Percentiles rank a stretch among this genome's conserved stretches.
These are phyloP conservation scores for Chrysanthemum seticuspe DNA, from an alignment of 129 eudicot genomes.

Conservation along the genomic window DNA sequence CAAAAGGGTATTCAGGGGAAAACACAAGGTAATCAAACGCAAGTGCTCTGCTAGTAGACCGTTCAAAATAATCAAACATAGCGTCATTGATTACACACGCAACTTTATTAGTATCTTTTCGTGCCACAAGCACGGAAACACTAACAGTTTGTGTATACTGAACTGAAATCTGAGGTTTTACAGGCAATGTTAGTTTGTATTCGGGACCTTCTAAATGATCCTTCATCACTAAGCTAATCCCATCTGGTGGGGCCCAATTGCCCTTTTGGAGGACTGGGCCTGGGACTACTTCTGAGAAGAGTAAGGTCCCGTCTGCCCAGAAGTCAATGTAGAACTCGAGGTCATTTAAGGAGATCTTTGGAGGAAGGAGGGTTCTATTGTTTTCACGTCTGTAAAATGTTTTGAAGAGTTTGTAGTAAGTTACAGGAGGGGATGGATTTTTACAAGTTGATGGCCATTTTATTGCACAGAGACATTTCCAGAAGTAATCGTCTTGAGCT, in stretches of 20 bases:
- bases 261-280: conserved; percentile 68
- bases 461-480: conserved; percentile 85
- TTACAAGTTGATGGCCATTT: conserved; percentile 90
- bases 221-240: conserved; percentile 47
- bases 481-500: conserved; percentile 80
- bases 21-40: conserved; percentile 83
- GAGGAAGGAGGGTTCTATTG: conserved; percentile 55
- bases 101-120: conserved; percentile 73
- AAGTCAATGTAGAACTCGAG: conserved; percentile 84
- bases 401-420: conserved; percentile 56
- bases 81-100: conserved; percentile 65
- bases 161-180: conserved; percentile 59
- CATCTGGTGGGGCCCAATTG: conserved; percentile 62
- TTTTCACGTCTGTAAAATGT: conserved; percentile 61
- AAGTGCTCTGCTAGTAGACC: conserved; percentile 66
- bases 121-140: conserved; percentile 68
- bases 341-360: conserved; percentile 66
- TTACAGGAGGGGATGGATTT: conserved; percentile 44
- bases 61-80: conserved; percentile 65
- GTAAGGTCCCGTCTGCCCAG: conserved; percentile 60
- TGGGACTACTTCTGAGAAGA: conserved; percentile 70
- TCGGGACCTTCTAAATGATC: conserved; percentile 72
- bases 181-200: conserved; percentile 77
- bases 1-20: conserved; percentile 78
- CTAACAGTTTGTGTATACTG: conserved; percentile 55